A percentile compares a stretch with the other conserved stretches of the same genome.
Conservation (phyloP, 2,329 filamentous ascomycete species). For the Emmonsia crescens region DNA sequence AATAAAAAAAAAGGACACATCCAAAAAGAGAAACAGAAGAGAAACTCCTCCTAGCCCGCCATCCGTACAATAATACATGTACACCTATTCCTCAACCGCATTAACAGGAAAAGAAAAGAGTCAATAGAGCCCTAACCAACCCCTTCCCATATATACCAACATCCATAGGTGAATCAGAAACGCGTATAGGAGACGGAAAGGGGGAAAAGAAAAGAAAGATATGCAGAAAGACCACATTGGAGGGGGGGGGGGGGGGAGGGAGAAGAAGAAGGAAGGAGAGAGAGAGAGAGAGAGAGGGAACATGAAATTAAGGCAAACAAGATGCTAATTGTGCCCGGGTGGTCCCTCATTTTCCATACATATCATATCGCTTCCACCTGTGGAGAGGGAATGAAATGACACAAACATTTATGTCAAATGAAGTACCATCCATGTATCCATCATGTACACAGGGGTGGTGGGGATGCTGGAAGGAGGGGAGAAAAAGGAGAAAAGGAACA, state of each 20-base stretch:
- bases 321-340: no score
- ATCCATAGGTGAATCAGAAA: neutral
- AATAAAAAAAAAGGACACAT: neutral
- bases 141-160: neutral
- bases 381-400: no score
- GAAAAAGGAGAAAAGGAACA: neutral
- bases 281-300: neutral
- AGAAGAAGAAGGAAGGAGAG: neutral
- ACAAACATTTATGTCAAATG: no score
- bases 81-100: neutral
- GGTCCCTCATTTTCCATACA: no score
- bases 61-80: neutral
- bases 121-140: neutral
- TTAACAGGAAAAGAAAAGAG: neutral
- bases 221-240: no score
- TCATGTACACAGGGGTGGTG: no score
- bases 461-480: neutral
- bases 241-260: no score
- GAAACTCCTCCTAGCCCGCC: neutral
- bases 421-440: no score
- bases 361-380: no score
- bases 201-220: neutral
- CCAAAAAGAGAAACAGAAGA: neutral
- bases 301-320: no score
- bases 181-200: neutral